Percentiles rank a stretch among this genome's conserved stretches.
Evolutionary conservation across 1,284 basidiomycete species (phyloP).

Genomic region (Clitocybe nebularis): DNA sequence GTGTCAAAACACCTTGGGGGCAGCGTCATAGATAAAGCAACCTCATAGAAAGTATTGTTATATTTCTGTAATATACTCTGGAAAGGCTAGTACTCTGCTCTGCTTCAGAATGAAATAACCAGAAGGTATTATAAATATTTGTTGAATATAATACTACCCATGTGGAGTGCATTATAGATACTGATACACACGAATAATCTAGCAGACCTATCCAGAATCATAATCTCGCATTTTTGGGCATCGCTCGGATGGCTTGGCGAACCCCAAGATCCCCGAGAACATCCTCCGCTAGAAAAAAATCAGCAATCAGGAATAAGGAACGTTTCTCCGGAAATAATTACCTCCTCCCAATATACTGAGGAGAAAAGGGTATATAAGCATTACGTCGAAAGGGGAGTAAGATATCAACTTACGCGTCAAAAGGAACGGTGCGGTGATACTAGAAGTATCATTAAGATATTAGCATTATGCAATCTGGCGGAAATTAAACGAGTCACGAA

Average conservation of each 20-base stretch:
- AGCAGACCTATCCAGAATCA: conserved; percentile 20
- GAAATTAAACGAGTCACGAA: conserved; percentile 30
- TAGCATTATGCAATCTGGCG: conserved; percentile 4
- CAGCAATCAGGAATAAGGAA: not conserved
- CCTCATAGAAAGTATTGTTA: conserved; percentile 8
- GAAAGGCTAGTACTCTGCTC: not conserved
- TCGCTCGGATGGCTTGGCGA: conserved; percentile 60
- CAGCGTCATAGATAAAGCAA: conserved; percentile 16
- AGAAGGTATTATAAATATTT: conserved; percentile 3
- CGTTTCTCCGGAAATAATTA: conserved; percentile 15
- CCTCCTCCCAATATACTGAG: conserved; percentile 59
- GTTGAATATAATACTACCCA: not conserved
- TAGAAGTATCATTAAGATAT: conserved; percentile 21
- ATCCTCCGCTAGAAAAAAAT: conserved; percentile 47
- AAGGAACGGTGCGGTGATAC: conserved; percentile 65
- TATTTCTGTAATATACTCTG: conserved; percentile 1
- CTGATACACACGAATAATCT: not conserved
- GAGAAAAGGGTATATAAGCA: conserved; percentile 6
- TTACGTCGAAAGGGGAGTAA: conserved; percentile 1
- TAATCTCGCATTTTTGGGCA: conserved; percentile 58
- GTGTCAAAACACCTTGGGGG: conserved; percentile 17
- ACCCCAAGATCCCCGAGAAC: conserved; percentile 69
- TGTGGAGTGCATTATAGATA: not conserved
- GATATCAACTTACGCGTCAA: conserved; percentile 42
- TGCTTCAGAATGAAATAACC: not conserved